Evolutionary conservation across 306 rosid genomes (phyloP).

Genomic region (Prunus kanzakura): DNA sequence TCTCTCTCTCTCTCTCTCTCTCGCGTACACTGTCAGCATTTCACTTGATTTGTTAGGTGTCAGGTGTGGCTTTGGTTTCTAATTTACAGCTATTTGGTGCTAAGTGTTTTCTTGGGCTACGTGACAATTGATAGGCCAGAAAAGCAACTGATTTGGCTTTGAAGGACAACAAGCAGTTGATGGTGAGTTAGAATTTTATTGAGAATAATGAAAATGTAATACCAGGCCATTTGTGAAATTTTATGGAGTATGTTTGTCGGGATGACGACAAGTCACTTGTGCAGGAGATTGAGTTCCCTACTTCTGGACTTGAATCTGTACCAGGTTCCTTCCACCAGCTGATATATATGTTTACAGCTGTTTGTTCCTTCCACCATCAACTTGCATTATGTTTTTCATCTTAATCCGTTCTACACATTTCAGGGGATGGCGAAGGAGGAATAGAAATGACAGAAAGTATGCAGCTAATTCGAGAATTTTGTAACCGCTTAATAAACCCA

Average conservation of each 20-base stretch:
- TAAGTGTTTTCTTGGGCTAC: constrained; percentile 19
- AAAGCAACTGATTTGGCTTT: constrained; percentile 73
- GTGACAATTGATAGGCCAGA: constrained; percentile 53
- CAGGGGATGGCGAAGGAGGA: constrained; percentile 99
- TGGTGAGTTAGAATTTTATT: constrained; percentile 53
- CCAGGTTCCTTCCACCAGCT: constrained; percentile 61
- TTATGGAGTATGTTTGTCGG: constrained; percentile 22
- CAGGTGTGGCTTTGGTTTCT: not conserved
- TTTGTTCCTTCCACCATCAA: not conserved
- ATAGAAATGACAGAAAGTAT: constrained; percentile 91
- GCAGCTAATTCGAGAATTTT: constrained; percentile 84
- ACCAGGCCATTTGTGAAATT: constrained; percentile 8
- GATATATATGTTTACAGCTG: not conserved
- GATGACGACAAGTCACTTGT: constrained; percentile 25
- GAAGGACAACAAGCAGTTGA: constrained; percentile 66
- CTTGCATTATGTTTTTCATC: not conserved
- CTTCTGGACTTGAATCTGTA: constrained; percentile 86
- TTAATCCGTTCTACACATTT: constrained; percentile 16
- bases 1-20: not conserved
- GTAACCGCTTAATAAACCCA: constrained; percentile 49
- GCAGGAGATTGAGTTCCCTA: constrained; percentile 98
- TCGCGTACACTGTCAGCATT: not conserved
- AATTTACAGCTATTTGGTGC: constrained; percentile 3
- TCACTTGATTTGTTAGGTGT: not conserved
- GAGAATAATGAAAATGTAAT: constrained; percentile 9